Evolutionary conservation across 116 monocot species (phyloP).

Genomic region (Zostera marina): DNA sequence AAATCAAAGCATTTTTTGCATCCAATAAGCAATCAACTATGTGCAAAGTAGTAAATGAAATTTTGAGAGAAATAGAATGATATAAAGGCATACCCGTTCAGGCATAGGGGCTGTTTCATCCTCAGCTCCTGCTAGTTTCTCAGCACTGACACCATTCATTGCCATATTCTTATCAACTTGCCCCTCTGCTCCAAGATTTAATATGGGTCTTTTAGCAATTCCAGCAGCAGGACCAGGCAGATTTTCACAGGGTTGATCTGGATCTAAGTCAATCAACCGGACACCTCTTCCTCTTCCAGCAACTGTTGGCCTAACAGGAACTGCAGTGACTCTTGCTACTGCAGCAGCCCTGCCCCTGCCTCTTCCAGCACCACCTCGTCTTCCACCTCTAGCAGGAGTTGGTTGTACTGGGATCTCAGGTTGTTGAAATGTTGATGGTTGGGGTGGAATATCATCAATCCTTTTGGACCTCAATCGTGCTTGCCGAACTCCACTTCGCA

Average conservation of each 20-base stretch:
- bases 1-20: too few relatives aligned
- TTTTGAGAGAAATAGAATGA: neutral
- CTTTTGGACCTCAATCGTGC: constrained; percentile 69
- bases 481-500: constrained; percentile 86
- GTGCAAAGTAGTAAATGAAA: too few relatives aligned
- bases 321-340: constrained; percentile 22
- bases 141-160: constrained; percentile 77
- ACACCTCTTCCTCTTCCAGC: constrained; percentile 56
- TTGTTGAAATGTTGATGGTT: constrained; percentile 25
- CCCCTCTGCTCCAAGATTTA: constrained; percentile 30
- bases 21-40: too few relatives aligned
- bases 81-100: constrained; percentile 36
- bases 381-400: constrained; percentile 32
- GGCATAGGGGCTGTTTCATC: constrained; percentile 77
- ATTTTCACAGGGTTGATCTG: constrained; percentile 40
- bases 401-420: constrained; percentile 35
- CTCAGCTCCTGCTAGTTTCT: constrained; percentile 60
- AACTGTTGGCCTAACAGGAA: constrained; percentile 21
- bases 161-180: constrained; percentile 31
- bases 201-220: constrained; percentile 22
- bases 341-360: constrained; percentile 52
- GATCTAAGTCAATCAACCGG: constrained; percentile 46
- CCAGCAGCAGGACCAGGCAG: constrained; percentile 29
- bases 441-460: constrained; percentile 42
- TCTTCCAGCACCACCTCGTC: constrained; percentile 41